Percentiles rank a stretch among this genome's conserved stretches.
phyloP scores from a whole-genome alignment of 2,329 filamentous ascomycete genomes.

The Plenodomus biglobosus region DNA sequence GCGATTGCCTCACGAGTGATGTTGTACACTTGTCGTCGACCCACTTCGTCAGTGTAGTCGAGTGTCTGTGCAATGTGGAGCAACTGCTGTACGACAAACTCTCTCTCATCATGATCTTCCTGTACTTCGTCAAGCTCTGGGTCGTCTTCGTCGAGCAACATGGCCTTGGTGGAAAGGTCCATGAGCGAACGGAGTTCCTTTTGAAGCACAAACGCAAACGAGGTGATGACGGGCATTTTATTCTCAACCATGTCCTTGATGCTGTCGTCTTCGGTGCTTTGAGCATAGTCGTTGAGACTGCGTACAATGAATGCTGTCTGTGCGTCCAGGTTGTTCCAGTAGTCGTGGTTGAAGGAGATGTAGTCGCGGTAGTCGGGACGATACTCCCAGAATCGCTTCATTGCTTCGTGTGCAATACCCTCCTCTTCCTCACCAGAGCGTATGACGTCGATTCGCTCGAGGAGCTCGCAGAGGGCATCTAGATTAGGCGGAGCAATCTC shows the following conservation, averaged over 20 bases:
- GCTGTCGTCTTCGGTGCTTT: slow-evolving; percentile 70
- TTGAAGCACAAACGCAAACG: slow-evolving; percentile 82
- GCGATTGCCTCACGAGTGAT: slow-evolving; percentile 83
- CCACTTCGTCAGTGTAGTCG: slow-evolving; percentile 97
- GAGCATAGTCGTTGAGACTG: slow-evolving; percentile 93
- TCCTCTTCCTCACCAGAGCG: slow-evolving; percentile 86
- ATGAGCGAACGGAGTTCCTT: slow-evolving; percentile 73
- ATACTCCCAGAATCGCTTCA: slow-evolving; percentile 95
- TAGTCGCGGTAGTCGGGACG: slow-evolving; percentile 78
- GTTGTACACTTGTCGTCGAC: slow-evolving; percentile 92
- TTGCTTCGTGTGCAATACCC: slow-evolving; percentile 88
- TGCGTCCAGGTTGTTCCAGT: slow-evolving; percentile 78
- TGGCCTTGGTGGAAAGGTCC: slow-evolving; percentile 60
- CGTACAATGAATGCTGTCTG: slow-evolving; percentile 88
- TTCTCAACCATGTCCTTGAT: slow-evolving; percentile 79
- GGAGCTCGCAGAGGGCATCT: slow-evolving; percentile 82
- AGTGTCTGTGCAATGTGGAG: slow-evolving; percentile 88
- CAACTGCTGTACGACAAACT: slow-evolving; percentile 94
- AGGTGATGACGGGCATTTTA: slow-evolving; percentile 92
- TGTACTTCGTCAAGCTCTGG: slow-evolving; percentile 65
- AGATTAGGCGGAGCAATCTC: slow-evolving; percentile 55
- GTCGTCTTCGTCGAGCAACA: slow-evolving; percentile 57
- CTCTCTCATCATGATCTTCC: slow-evolving; percentile 83
- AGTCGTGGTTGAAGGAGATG: slow-evolving; percentile 70
- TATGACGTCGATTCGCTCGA: slow-evolving; percentile 91